Conservation (phyloP, 1,284 basidiomycete species). For the Fomitopsis pinicola region DNA sequence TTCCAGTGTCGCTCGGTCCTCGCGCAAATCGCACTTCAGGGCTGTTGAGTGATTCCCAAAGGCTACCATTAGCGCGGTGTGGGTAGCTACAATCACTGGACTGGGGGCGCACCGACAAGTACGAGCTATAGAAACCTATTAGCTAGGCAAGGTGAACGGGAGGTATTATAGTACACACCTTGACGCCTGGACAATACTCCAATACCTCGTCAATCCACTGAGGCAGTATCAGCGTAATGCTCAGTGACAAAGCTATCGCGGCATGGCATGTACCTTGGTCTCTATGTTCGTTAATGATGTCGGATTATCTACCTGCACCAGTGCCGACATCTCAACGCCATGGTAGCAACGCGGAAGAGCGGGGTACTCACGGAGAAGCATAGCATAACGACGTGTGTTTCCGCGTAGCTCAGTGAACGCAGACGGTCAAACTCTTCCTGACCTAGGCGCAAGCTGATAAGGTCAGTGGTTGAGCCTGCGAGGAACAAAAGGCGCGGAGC, state of each 20-base stretch:
- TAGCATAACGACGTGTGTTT: conserved; percentile 92
- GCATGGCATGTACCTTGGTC: conserved; percentile 58
- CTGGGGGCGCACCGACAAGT: conserved; percentile 69
- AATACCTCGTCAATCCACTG: conserved; percentile 88
- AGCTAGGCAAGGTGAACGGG: conserved; percentile 1
- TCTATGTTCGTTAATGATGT: conserved; percentile 90
- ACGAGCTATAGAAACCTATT: conserved; percentile 50
- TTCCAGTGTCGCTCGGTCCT: conserved; percentile 66
- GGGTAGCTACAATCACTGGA: neutral
- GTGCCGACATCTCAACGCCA: conserved; percentile 69
- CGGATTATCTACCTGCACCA: conserved; percentile 87
- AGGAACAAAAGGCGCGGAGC: neutral
- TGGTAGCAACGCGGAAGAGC: neutral
- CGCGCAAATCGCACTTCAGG: conserved; percentile 91
- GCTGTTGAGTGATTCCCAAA: conserved; percentile 40
- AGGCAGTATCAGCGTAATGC: conserved; percentile 2
- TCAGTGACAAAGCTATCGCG: neutral
- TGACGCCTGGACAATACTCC: conserved; percentile 91
- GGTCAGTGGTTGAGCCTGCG: conserved; percentile 7
- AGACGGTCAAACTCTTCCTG: conserved; percentile 96
- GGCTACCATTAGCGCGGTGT: neutral
- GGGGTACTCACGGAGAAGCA: conserved; percentile 77
- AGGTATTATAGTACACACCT: conserved; percentile 45
- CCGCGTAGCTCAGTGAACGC: conserved; percentile 88
- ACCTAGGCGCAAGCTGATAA: conserved; percentile 42